These are phyloP conservation scores for Cladorrhinum sp. DNA, from an alignment of 2,329 filamentous ascomycete species.

Conservation along the genomic window DNA sequence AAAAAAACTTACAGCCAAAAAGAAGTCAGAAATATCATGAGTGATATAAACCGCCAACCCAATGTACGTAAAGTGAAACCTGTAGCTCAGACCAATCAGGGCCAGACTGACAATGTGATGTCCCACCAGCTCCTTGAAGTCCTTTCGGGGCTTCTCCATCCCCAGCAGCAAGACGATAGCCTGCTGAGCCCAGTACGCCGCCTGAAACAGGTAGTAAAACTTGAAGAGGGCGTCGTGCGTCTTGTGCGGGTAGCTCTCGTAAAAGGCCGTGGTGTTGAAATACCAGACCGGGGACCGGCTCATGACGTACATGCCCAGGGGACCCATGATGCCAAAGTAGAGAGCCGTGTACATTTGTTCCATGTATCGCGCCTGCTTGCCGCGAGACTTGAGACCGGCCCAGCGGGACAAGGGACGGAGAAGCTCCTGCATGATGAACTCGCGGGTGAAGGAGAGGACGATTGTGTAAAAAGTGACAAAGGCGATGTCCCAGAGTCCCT, in stretches of 20 bases:
- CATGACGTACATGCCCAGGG: slow-evolving; percentile 88
- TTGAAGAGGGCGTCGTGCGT: slow-evolving; percentile 81
- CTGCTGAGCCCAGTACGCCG: slow-evolving; percentile 94
- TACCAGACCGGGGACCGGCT: slow-evolving; percentile 89
- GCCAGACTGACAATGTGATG: slow-evolving; percentile 88
- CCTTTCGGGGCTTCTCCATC: slow-evolving; percentile 90
- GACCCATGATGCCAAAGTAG: slow-evolving; percentile 82
- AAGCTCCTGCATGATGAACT: slow-evolving; percentile 92
- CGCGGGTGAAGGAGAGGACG: slow-evolving; percentile 86
- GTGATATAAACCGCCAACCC: slow-evolving; percentile 91
- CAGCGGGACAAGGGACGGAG: slow-evolving; percentile 72
- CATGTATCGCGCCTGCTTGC: slow-evolving; percentile 89
- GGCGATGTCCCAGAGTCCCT: slow-evolving; percentile 80
- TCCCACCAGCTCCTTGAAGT: slow-evolving; percentile 88
- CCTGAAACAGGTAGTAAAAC: slow-evolving; percentile 93
- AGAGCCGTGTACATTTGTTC: slow-evolving; percentile 93
- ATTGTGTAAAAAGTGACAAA: slow-evolving; percentile 89
- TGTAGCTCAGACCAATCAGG: slow-evolving; percentile 82
- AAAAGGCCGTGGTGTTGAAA: slow-evolving; percentile 89
- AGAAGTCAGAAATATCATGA: slow-evolving; percentile 92
- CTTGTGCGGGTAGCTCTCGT: slow-evolving; percentile 80
- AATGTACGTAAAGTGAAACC: slow-evolving; percentile 96
- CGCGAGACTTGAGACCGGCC: slow-evolving; percentile 66
- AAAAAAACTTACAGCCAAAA: slow-evolving; percentile 70
- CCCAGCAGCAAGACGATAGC: slow-evolving; percentile 81